phyloP scores from a whole-genome alignment of 2,329 filamentous ascomycete genomes.

The Cordyceps farinosa region DNA sequence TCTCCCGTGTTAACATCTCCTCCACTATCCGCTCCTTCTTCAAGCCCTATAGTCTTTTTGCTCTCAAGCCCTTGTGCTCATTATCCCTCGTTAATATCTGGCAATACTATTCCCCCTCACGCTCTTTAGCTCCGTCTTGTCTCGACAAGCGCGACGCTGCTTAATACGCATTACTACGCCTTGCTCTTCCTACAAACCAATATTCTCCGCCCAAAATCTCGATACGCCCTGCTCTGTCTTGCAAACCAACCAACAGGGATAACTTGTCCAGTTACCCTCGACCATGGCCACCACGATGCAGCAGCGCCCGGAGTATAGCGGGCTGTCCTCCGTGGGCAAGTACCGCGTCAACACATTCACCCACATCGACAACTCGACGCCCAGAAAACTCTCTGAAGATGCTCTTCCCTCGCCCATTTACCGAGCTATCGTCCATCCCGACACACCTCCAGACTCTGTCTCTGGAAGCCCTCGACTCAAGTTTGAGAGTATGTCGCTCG shows the following conservation, averaged over 20 bases:
- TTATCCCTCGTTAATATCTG: slow-evolving; percentile 17
- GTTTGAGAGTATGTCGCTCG: slow-evolving; percentile 28
- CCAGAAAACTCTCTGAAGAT: slow-evolving; percentile 24
- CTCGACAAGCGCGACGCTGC: slow-evolving; percentile 5
- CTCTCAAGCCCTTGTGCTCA: slow-evolving; percentile 10
- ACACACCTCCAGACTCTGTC: slow-evolving; percentile 31
- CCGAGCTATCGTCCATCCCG: slow-evolving; percentile 23
- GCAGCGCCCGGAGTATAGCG: slow-evolving; percentile 20
- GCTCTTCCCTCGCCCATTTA: slow-evolving; percentile 22
- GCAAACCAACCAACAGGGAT: slow-evolving; percentile 14
- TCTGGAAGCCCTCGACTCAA: slow-evolving; percentile 35
- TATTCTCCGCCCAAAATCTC: slow-evolving; percentile 6
- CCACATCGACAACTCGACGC: slow-evolving; percentile 20
- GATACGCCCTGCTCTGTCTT: slow-evolving; percentile 19
- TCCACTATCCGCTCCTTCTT: slow-evolving; percentile 17
- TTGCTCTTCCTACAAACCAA: background rate
- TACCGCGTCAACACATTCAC: slow-evolving; percentile 25
- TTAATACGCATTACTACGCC: background rate
- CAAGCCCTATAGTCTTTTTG: slow-evolving; percentile 1
- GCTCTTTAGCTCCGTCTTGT: slow-evolving; percentile 14
- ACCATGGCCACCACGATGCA: slow-evolving; percentile 16
- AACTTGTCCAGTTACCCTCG: background rate
- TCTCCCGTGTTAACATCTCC: slow-evolving; percentile 11
- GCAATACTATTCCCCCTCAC: slow-evolving; percentile 13
- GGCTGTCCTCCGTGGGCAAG: slow-evolving; percentile 19